These are phyloP conservation scores for Malania oleifera DNA, from an alignment of 164 flowering plant species.

Conservation along the genomic window DNA sequence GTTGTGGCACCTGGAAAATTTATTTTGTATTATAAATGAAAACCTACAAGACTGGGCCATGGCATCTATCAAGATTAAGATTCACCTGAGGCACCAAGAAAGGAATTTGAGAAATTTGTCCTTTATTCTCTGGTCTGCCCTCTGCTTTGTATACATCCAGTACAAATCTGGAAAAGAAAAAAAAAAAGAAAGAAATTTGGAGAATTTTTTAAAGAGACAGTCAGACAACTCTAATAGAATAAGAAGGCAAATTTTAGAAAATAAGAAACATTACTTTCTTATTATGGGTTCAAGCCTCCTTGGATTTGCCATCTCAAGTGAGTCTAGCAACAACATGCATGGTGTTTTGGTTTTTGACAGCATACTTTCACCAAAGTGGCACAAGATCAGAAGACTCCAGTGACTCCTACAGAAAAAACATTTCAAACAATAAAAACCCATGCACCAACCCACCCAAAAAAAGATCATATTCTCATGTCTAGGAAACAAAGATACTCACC, in stretches of 20 bases:
- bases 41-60: not conserved
- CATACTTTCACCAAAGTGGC: conserved; percentile 53
- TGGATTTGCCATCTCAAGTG: conserved; percentile 49
- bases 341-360: conserved; percentile 38
- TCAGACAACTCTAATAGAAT: not conserved
- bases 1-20: conserved; percentile 68
- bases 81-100: conserved; percentile 66
- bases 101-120: conserved; percentile 43
- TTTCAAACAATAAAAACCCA: not conserved
- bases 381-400: conserved; percentile 73
- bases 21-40: not conserved
- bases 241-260: not conserved
- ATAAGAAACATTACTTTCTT: conserved; percentile 40
- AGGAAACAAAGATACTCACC: conserved; percentile 25
- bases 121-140: conserved; percentile 29
- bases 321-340: conserved; percentile 75
- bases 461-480: not conserved
- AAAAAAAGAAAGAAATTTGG: not conserved
- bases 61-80: not conserved
- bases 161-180: conserved; percentile 48
- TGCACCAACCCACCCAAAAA: not conserved
- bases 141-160: conserved; percentile 45
- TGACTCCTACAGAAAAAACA: conserved; percentile 39
- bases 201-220: not conserved
- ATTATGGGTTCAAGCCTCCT: conserved; percentile 60